Percentiles rank a stretch among this genome's conserved stretches.
Evolutionary conservation across 495 filamentous ascomycete species (phyloP).

Genomic region (Halenospora varia): DNA sequence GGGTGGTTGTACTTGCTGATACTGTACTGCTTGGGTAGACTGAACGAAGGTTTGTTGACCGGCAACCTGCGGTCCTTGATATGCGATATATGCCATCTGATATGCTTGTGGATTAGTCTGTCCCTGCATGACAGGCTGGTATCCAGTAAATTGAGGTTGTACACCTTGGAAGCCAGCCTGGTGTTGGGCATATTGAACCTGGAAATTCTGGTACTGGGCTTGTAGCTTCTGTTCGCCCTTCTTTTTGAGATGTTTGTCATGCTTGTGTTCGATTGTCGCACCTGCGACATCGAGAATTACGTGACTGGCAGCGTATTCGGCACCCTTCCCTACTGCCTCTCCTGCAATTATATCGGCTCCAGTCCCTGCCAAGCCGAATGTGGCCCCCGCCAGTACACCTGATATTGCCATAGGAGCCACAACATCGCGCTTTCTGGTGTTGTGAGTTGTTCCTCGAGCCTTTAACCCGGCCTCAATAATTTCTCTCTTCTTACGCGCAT

Average conservation of each 20-base stretch:
- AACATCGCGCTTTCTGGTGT: constrained; percentile 28
- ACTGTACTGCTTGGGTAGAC: too few species aligned
- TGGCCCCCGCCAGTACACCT: constrained; percentile 24
- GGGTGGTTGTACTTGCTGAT: too few species aligned
- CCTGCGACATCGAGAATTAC: constrained; percentile 25
- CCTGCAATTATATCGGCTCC: constrained; percentile 24
- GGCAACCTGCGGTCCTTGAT: background rate
- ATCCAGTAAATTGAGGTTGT: background rate
- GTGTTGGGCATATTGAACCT: constrained; percentile 9
- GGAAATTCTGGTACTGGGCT: constrained; percentile 6
- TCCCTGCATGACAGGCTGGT: background rate
- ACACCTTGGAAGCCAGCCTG: background rate
- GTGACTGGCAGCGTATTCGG: constrained; percentile 26
- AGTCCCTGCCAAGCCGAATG: constrained; percentile 24
- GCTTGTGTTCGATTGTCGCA: constrained; percentile 22
- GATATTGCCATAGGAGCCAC: constrained; percentile 25
- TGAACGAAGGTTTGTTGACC: too few species aligned
- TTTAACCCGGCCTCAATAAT: constrained; percentile 29
- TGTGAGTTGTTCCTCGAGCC: constrained; percentile 22
- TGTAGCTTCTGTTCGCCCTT: constrained; percentile 23
- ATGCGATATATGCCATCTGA: background rate
- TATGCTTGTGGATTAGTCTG: too few species aligned
- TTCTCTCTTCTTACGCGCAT: constrained; percentile 31
- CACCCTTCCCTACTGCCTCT: constrained; percentile 22
- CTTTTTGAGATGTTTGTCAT: constrained; percentile 23